Evolutionary conservation across 179 eudicot species (phyloP), one percentile per base, ranked within the genome.

Genomic region (Kewa caespitosa): DNA sequence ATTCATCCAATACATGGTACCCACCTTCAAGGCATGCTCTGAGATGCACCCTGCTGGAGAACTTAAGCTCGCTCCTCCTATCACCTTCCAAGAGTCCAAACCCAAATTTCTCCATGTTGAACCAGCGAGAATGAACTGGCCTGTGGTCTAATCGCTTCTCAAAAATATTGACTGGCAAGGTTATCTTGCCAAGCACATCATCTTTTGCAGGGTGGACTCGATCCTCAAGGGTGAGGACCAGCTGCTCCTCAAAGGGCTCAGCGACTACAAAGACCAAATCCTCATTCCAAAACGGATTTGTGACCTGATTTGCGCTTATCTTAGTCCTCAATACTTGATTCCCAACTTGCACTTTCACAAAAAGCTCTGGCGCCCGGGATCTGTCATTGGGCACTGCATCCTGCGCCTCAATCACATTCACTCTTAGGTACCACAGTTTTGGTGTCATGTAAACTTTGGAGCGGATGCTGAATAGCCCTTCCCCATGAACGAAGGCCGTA

Each of bases 201-300:
- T 82, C 85, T 79, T 82, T 82, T 75, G 54, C 74, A 67, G 74
- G 82, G 74, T 79, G 77, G 67, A 79, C 42, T 48, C 57, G 82
- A 62, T 82, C 85, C 72, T 82, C 85, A 52, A 82, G 30, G 9
- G 77, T 82, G 57, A 82, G 76, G 68, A 75, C 48, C 48, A 75
- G 71, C 70, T 82, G 82, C 82, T 82, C 85, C 42, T 82, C 85
- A 67, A 82, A 82, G 67, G 85, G 85, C 70, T 82, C 85, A n/a
- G 85, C 85, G 32, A 79, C 85, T 72, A 82, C 85, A 50, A 79
- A 82, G 67, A 79, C 32, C 43, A 82, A 63, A 67, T 82, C 85
- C 74, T 82, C 85, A 52, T 82, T 82, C 85, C 85, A 82, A 67
- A 82, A 75, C 1, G 85, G 82, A 61, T 74, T 82, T 67, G 72